Evolutionary conservation across 768 basidiomycete species (phyloP).

Genomic region (Suillus subluteus): DNA sequence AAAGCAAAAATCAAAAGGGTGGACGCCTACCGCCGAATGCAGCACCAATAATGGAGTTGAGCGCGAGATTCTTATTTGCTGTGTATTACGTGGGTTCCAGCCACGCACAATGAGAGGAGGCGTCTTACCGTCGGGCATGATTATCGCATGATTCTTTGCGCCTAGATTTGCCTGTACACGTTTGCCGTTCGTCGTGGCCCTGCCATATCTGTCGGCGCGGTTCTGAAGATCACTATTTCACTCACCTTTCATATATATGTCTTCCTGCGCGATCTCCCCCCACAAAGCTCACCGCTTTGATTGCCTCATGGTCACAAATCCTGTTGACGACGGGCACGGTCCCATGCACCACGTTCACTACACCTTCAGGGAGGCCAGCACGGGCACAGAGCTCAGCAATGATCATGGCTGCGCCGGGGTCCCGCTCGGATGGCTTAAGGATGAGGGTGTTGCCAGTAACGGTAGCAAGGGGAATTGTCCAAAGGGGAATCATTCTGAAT

Average conservation of each 20-base stretch:
- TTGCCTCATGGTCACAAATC: constrained; percentile 89
- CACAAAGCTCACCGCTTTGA: constrained; percentile 96
- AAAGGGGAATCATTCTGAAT: constrained; percentile 90
- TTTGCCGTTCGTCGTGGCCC: constrained; percentile 86
- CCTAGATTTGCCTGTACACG: constrained; percentile 89
- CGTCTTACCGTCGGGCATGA: constrained; percentile 88
- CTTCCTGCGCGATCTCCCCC: constrained; percentile 92
- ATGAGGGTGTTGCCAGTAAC: constrained; percentile 94
- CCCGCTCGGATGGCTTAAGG: constrained; percentile 94
- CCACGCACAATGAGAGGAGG: background rate
- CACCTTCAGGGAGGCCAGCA: constrained; percentile 85
- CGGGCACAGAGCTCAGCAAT: constrained; percentile 93
- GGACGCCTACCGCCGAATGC: constrained; percentile 78
- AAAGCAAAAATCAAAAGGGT: constrained; percentile 14
- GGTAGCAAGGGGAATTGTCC: constrained; percentile 90
- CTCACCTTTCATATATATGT: constrained; percentile 87
- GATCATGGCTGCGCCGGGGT: constrained; percentile 97
- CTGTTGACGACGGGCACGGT: constrained; percentile 88
- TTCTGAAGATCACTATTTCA: constrained; percentile 9
- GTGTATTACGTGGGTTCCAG: constrained; percentile 9
- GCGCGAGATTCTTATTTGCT: constrained; percentile 91
- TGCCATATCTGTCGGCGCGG: constrained; percentile 31
- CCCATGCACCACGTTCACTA: constrained; percentile 92
- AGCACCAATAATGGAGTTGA: constrained; percentile 92
- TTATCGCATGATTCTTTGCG: constrained; percentile 94